These are phyloP conservation scores for Graphiopsis chlorocephala DNA, from an alignment of 2,329 filamentous ascomycete species.

Conservation along the genomic window DNA sequence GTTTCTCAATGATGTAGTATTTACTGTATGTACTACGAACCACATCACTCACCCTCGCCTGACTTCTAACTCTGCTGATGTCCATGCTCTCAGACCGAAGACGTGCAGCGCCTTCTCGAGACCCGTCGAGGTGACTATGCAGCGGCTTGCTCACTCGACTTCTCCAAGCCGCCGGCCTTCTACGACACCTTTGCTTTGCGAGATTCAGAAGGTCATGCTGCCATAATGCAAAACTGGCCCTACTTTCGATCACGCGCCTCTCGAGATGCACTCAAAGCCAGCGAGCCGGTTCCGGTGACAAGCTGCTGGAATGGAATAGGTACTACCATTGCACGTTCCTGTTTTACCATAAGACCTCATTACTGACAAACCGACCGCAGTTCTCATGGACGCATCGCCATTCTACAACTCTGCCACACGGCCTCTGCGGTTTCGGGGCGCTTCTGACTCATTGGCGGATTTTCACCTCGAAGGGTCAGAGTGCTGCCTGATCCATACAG, in stretches of 20 bases:
- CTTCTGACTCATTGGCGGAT: constrained; percentile 58
- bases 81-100: constrained; percentile 44
- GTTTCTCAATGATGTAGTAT: constrained; percentile 64
- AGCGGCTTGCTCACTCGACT: constrained; percentile 62
- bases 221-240: constrained; percentile 57
- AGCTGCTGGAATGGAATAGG: constrained; percentile 63
- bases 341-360: neutral
- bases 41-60: too few relatives aligned
- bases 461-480: constrained; percentile 72
- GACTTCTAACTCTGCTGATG: neutral
- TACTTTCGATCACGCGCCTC: constrained; percentile 55
- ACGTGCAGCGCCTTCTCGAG: constrained; percentile 55
- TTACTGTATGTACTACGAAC: constrained; percentile 45
- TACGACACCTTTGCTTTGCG: constrained; percentile 64
- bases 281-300: constrained; percentile 56
- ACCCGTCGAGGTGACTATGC: constrained; percentile 60
- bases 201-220: constrained; percentile 51
- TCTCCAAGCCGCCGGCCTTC: constrained; percentile 52
- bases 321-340: neutral
- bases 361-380: constrained; percentile 13
- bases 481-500: constrained; percentile 73
- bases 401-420: constrained; percentile 45
- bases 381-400: constrained; percentile 53
- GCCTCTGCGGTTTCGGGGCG: constrained; percentile 60
- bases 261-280: constrained; percentile 52